Conservation (phyloP, 1,139 yeast genomes). For the Geotrichum bryndzae region DNA sequence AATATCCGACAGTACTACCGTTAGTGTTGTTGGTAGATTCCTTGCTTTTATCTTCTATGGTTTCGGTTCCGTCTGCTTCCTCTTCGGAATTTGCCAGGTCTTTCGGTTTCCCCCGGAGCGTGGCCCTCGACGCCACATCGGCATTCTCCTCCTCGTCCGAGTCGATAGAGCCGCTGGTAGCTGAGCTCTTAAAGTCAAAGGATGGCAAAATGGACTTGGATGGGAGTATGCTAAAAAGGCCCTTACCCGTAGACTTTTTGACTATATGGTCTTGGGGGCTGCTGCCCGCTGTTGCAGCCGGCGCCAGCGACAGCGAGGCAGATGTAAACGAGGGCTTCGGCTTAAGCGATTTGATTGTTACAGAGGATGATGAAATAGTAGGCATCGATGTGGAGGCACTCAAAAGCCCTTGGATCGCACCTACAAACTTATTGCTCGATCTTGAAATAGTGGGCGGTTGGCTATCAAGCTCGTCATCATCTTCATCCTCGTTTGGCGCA, state of each 20-base stretch:
- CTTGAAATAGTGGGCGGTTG: constrained; percentile 1
- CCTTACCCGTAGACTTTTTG: neutral
- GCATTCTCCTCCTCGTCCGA: constrained; percentile 6
- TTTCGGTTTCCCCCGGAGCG: neutral
- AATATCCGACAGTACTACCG: neutral
- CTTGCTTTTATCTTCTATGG: neutral
- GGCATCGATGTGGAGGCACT: constrained; percentile 2
- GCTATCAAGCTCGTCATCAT: constrained; percentile 17
- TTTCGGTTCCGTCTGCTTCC: neutral
- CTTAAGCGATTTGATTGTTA: neutral
- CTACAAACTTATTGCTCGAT: constrained; percentile 5
- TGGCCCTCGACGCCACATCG: neutral
- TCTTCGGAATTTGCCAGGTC: neutral
- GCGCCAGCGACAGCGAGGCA: neutral
- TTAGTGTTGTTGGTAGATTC: neutral
- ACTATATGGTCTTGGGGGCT: neutral
- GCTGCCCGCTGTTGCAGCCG: neutral
- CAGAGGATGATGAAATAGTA: neutral
- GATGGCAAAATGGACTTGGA: constrained; percentile 11
- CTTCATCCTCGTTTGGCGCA: constrained; percentile 27
- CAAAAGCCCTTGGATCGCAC: constrained; percentile 6
- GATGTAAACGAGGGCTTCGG: neutral
- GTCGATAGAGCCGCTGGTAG: neutral
- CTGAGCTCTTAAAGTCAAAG: neutral
- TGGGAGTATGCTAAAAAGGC: constrained; percentile 16